A percentile compares a stretch with the other conserved stretches of the same genome.
Conservation (phyloP, 441 rosid genomes). For the Breynia disticha region DNA sequence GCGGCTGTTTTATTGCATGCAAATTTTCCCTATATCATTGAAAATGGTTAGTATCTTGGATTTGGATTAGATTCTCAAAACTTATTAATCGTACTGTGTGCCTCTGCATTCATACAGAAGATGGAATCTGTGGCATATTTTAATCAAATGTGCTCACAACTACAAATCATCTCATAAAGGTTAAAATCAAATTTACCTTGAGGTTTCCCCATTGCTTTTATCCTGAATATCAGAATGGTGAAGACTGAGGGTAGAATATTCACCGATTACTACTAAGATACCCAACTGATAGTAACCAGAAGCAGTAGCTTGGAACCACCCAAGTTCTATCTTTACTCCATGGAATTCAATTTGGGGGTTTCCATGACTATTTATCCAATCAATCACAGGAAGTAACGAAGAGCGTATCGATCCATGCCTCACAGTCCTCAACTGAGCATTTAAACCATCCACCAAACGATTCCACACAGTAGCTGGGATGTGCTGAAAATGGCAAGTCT, state of each 20-base stretch:
- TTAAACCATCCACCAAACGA: conserved; percentile 91
- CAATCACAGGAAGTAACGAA: conserved; percentile 72
- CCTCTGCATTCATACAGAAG: too few relatives aligned
- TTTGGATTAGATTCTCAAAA: neutral
- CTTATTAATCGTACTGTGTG: neutral
- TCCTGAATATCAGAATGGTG: conserved; percentile 34
- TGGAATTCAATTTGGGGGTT: conserved; percentile 93
- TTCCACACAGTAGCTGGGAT: conserved; percentile 90
- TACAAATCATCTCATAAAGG: neutral
- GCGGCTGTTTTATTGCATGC: conserved; percentile 39
- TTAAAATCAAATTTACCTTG: conserved; percentile 34
- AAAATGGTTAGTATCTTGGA: conserved; percentile 6
- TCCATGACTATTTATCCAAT: conserved; percentile 86
- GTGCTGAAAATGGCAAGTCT: conserved; percentile 40
- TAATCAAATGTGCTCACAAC: neutral
- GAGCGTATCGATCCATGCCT: conserved; percentile 78
- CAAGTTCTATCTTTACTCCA: conserved; percentile 75
- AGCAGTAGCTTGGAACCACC: conserved; percentile 98
- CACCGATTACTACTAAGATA: conserved; percentile 66
- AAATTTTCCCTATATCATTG: conserved; percentile 41
- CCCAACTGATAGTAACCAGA: conserved; percentile 97
- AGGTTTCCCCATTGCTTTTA: conserved; percentile 37
- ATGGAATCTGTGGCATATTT: neutral
- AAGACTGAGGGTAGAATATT: conserved; percentile 35
- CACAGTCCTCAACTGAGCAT: conserved; percentile 94